Conservation (phyloP, 768 basidiomycete genomes). For the Austroboletus eburneus region DNA sequence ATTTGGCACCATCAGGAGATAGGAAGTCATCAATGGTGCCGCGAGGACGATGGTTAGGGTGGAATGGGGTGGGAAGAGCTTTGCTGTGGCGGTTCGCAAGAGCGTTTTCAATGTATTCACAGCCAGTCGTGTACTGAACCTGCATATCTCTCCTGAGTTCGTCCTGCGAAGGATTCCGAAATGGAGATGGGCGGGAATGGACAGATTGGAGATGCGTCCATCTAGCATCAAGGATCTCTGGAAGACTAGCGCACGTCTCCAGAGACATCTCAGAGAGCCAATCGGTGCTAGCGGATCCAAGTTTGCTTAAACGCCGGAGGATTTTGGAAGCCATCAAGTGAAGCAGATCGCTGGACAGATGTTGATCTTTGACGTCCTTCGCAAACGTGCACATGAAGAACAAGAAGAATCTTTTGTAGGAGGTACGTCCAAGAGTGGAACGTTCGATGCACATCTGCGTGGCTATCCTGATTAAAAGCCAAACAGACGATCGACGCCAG, state of each 20-base stretch:
- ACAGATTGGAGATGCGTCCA: constrained; percentile 32
- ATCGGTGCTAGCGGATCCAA: constrained; percentile 10
- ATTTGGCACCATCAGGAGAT: constrained; percentile 3
- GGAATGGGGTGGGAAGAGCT: constrained; percentile 7
- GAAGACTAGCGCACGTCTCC: constrained; percentile 22
- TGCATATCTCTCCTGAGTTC: constrained; percentile 24
- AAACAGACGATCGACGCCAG: constrained; percentile 33
- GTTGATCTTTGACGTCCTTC: constrained; percentile 7
- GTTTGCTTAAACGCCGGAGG: constrained; percentile 14
- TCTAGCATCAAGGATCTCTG: constrained; percentile 24
- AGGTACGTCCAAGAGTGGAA: constrained; percentile 4
- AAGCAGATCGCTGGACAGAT: constrained; percentile 21
- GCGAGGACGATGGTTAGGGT: neutral
- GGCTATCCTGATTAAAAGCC: constrained; percentile 30
- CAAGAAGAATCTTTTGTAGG: constrained; percentile 47
- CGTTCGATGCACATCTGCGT: constrained; percentile 24
- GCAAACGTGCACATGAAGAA: constrained; percentile 34
- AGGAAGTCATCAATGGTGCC: constrained; percentile 14
- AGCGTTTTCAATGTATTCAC: constrained; percentile 24
- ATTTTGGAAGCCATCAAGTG: constrained; percentile 21
- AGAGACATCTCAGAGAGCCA: constrained; percentile 38
- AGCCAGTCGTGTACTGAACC: constrained; percentile 27
- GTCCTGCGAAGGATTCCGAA: constrained; percentile 7
- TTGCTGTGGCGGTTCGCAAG: constrained; percentile 1
- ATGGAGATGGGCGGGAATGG: constrained; percentile 21